A percentile compares a stretch with the other conserved stretches of the same genome.
Conservation (phyloP, 2,329 filamentous ascomycete genomes). For the Lachnellula occidentalis region DNA sequence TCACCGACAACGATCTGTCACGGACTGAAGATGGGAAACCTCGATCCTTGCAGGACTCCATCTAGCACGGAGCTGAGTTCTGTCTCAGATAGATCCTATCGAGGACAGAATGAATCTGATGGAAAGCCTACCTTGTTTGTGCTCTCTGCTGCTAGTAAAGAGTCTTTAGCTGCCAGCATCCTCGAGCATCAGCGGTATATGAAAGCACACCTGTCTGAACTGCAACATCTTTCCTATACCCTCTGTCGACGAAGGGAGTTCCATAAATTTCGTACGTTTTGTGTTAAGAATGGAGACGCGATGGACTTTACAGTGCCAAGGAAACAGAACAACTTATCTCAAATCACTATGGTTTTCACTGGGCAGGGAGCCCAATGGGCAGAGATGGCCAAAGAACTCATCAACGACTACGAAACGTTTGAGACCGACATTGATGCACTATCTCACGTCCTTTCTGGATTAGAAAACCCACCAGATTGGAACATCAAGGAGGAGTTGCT, state of each 20-base stretch:
- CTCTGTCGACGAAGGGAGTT: not conserved
- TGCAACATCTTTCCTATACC: conserved; percentile 8
- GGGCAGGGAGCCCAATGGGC: conserved; percentile 25
- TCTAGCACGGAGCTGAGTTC: no score
- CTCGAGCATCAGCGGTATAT: no score
- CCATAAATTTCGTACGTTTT: not conserved
- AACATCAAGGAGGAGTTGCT: no score
- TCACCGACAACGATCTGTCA: no score
- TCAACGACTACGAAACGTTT: not conserved
- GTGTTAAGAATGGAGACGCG: not conserved
- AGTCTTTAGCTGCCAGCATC: no score
- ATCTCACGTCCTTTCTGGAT: not conserved
- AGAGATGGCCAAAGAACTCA: conserved; percentile 19
- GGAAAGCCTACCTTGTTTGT: no score
- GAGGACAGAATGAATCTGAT: no score
- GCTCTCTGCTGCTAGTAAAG: no score
- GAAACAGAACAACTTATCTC: not conserved
- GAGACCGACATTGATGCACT: not conserved
- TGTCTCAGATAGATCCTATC: no score
- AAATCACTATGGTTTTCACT: conserved; percentile 15
- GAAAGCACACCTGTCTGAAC: no score
- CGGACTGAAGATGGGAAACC: no score
- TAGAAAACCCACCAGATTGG: not conserved
- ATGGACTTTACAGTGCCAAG: not conserved
- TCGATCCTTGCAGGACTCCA: no score